Base-by-base conservation (phyloP, 306 rosid genomes). In the Sesbania bispinosa region DNA sequence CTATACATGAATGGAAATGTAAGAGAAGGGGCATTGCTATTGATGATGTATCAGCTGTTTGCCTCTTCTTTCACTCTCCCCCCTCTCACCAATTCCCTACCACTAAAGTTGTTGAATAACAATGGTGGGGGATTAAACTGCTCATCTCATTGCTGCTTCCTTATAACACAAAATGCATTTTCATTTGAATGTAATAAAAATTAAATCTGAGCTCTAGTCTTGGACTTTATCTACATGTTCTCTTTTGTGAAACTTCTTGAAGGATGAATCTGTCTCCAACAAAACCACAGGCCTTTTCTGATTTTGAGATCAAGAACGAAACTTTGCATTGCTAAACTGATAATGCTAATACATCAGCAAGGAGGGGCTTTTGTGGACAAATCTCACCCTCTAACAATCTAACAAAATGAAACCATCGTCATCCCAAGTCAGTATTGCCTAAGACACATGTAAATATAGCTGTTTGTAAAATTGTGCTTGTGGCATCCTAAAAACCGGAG, bases 11-110 rank as follows among this genome's bases (percentile, higher is more conserved):
- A 77, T 90, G 96, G 96, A 90, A 86, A 80, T 73, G 81, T 0
- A 88, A 90, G 87, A 90, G 36, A 74, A 73, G 83, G 64, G 88
- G 85, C 69, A 82, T 88, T 73, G 94, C 92, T 2, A 83, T 77
- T 85, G 94, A 90, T 67, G 96, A 90, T 42, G 84, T 86, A 72
- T 90, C 94, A 0, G 96, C 81, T 54, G 77, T 88, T 65, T 90
- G 96, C 72, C 92, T 90, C 65, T 88, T 84, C 79, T 81, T 90
- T 67, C 75, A 78, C 57, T 6, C 84, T 32, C 67, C 74, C 19
- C 5, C 66, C 50, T 35, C 79, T 9, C 58, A 67, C 21, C 80
- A 54, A 46, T 42, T 51, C 15, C 41, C 13, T 6, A 15, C 35
- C 52, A 18, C 15, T 43, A 42, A 41, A 35, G 39, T 35, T 35